phyloP scores from a whole-genome alignment of 805 yeast genomes.

The Kuraishia hungarica region DNA sequence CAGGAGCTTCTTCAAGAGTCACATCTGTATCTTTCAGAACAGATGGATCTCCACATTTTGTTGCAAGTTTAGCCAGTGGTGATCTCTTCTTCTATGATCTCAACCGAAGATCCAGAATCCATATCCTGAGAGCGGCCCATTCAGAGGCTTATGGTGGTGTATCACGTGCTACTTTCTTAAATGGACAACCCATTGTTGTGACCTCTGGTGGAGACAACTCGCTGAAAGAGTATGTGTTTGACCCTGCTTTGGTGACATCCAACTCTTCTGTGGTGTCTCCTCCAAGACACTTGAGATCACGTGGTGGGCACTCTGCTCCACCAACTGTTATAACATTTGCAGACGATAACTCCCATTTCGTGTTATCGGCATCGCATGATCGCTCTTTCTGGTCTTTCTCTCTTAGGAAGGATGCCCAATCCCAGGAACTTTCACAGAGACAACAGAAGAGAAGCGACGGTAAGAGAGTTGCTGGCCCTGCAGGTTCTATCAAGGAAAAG shows the following conservation, averaged over 20 bases:
- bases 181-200: conserved; percentile 87
- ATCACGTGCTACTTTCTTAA: conserved; percentile 61
- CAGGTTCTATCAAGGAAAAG: conserved; percentile 49
- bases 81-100: conserved; percentile 83
- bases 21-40: conserved; percentile 79
- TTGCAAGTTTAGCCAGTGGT: conserved; percentile 71
- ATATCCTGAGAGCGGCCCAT: conserved; percentile 66
- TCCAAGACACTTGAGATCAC: conserved; percentile 82
- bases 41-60: conserved; percentile 80
- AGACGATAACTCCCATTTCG: conserved; percentile 65
- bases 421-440: conserved; percentile 85
- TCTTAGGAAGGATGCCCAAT: conserved; percentile 90
- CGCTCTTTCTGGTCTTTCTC: conserved; percentile 87
- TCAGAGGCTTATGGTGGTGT: conserved; percentile 71
- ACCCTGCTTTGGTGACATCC: conserved; percentile 70
- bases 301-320: conserved; percentile 97
- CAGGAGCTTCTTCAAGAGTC: conserved; percentile 31
- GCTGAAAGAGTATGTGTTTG: conserved; percentile 86
- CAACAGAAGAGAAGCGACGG: conserved; percentile 36
- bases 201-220: conserved; percentile 90
- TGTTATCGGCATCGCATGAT: conserved; percentile 83
- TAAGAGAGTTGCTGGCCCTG: conserved; percentile 46
- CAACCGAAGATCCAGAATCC: conserved; percentile 63
- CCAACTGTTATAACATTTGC: conserved; percentile 73
- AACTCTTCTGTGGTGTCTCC: conserved; percentile 67